These are phyloP conservation scores for Herpotrichia juniperi DNA, from an alignment of 2,329 filamentous ascomycete species.

Conservation along the genomic window DNA sequence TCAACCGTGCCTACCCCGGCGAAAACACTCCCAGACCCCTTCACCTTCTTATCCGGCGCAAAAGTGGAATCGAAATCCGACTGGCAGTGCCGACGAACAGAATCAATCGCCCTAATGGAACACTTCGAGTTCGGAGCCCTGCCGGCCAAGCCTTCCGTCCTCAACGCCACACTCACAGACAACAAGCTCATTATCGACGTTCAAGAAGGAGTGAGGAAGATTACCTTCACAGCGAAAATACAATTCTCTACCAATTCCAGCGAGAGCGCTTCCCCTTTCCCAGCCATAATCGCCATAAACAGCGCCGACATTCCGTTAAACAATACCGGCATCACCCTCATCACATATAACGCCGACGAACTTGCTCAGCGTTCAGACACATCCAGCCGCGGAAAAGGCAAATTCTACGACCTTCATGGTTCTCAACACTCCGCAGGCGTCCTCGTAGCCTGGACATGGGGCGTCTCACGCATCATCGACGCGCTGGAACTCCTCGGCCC, in stretches of 20 bases:
- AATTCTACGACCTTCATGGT: constrained; percentile 64
- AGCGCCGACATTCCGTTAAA: constrained; percentile 56
- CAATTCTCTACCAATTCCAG: constrained; percentile 16
- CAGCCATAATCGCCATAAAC: constrained; percentile 61
- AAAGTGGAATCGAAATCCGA: constrained; percentile 15
- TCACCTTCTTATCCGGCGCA: constrained; percentile 16
- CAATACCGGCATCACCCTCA: constrained; percentile 54
- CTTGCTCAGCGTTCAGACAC: constrained; percentile 56
- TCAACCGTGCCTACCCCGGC: too few relatives aligned
- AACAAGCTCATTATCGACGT: constrained; percentile 23
- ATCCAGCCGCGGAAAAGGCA: constrained; percentile 55
- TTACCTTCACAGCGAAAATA: constrained; percentile 27
- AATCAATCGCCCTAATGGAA: constrained; percentile 25
- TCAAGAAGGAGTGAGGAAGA: constrained; percentile 14
- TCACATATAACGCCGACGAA: constrained; percentile 61
- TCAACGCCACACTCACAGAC: constrained; percentile 19
- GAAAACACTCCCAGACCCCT: constrained; percentile 19
- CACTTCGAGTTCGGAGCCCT: constrained; percentile 20
- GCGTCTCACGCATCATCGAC: constrained; percentile 62
- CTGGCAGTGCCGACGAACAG: constrained; percentile 26
- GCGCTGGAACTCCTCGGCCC: constrained; percentile 53
- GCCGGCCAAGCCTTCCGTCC: constrained; percentile 20
- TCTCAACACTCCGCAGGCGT: constrained; percentile 58
- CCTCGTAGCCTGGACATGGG: constrained; percentile 65
- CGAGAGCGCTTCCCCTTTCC: constrained; percentile 51